phyloP scores from a whole-genome alignment of 1,284 basidiomycete species.

The Ganoderma meredithae region DNA sequence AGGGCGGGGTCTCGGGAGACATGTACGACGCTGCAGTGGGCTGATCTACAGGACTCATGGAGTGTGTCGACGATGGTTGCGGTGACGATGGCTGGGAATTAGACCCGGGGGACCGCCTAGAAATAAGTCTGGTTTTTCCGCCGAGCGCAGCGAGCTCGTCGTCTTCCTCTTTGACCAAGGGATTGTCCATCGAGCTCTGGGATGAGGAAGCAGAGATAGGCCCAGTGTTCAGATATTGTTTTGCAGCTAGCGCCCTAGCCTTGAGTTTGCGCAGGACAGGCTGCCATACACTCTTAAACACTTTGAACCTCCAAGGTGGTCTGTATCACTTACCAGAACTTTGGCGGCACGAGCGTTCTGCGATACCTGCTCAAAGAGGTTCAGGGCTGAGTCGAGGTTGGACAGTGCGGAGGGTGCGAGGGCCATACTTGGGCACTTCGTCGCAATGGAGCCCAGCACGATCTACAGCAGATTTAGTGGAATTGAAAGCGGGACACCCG shows the following conservation, averaged over 20 bases:
- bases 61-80: slow-evolving; percentile 35
- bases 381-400: slow-evolving; percentile 66
- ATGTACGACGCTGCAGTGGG: slow-evolving; percentile 26
- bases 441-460: slow-evolving; percentile 71
- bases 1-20: slow-evolving; percentile 26
- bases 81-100: slow-evolving; percentile 49
- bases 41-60: slow-evolving; percentile 36
- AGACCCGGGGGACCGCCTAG: slow-evolving; percentile 56
- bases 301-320: not conserved
- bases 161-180: slow-evolving; percentile 58
- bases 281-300: slow-evolving; percentile 42
- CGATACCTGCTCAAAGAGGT: slow-evolving; percentile 61
- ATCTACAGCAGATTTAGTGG: slow-evolving; percentile 50
- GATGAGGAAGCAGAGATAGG: slow-evolving; percentile 17
- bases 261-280: slow-evolving; percentile 65
- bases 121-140: slow-evolving; percentile 66
- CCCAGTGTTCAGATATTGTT: slow-evolving; percentile 17
- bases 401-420: slow-evolving; percentile 68
- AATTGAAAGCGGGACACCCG: not conserved
- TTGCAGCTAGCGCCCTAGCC: slow-evolving; percentile 50
- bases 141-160: slow-evolving; percentile 66
- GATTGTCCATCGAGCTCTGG: slow-evolving; percentile 34
- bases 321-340: slow-evolving; percentile 56
- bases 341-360: slow-evolving; percentile 60
- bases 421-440: slow-evolving; percentile 64